Base-by-base conservation (phyloP, 2,329 filamentous ascomycete species). In the Penicillium concentricum region DNA sequence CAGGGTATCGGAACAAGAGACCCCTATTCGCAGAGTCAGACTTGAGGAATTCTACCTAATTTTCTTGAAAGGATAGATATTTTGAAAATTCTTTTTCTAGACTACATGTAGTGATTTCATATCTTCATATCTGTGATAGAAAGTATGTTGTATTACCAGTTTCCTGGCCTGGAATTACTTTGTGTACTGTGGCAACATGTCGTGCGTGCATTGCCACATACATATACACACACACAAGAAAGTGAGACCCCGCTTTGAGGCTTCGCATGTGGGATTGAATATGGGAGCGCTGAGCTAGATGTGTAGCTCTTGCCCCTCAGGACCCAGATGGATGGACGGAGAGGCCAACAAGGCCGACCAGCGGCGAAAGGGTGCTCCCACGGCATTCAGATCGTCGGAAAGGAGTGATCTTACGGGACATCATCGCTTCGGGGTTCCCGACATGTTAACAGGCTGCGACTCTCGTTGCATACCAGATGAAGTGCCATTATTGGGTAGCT, bases 381-480 rank as follows among this genome's bases (percentile, higher is more conserved):
- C n/a, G 26, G 5, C 18, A 41, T 41, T 12, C 28, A 15, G 12
- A 32, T 26, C n/a, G 22, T 35, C 6, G 5, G 20, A n/a, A 32
- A 46, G 12, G 24, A 42, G 12, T 38, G 34, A 35, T 38, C 3
- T 0, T n/a, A 24, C 12, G 7, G 7, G 15, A 20, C 30, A 42
- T 63, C 54, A 67, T 58, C 63, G 51, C 13, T 65, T 65, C 3
- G 56, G 57, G 12, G 53, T 57, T 13, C 47, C 58, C 12, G 57
- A 53, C 32, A 62, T 60, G 37, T 37, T 61, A 30, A 56, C 52
- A 15, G 58, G 47, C 47, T 64, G 66, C 20, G 69, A 63, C 24
- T 67, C 68, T 34, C 61, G 62, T 47, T 61, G 60, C n/a, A 64
- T 43, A 2, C 41, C 47, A 28, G 57, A 44, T 15, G 65, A n/a